Base-by-base conservation (phyloP, 2,329 filamentous ascomycete genomes). In the Stagonosporopsis rhizophila region DNA sequence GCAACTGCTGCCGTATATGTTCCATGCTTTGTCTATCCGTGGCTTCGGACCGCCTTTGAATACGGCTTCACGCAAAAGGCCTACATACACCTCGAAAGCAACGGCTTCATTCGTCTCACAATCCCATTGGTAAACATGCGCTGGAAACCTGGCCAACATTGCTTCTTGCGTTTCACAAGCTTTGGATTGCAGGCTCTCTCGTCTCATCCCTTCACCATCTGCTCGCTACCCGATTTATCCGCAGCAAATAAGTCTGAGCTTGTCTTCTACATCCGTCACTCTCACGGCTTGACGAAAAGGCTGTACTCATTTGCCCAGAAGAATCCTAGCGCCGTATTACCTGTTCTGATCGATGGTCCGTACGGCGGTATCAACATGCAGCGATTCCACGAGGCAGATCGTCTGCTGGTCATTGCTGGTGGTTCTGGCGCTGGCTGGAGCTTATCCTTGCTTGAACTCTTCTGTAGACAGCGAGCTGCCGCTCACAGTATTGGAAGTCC, bases 361-460 rank as follows among this genome's bases (percentile, higher is more conserved):
- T 87, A 87, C 53, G 84, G 85, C 0, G 85, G 84, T 0, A 67
- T 84, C 17, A 76, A 77, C 41, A 32, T 62, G 23, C 44, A 59
- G 15, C 45, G 47, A 17, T 54, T 56, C 9, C 66, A 79, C 14
- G 61, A 68, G 0, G 69, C 70, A 0, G 79, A 84, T 44, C 71
- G 70, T 7, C 68, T 74, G 0, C 66, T 87, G 0, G 68, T 86
- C 15, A 69, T 87, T 4, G 81, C 81, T 0, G 84, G 85, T 9
- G 85, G 85, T 0, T 82, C 85, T 0, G 85, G 85, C 1, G 82
- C 80, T 2, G 83, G 83, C 0, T 83, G 82, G 68, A 78, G 79
- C 1, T 65, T 87, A 0, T 77, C 79, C 0, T 71, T 86, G 5
- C 71, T 84, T 8, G 80, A 82, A 62, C 45, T 60, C 4, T 68